phyloP scores from a whole-genome alignment of 1,284 basidiomycete genomes.

The Vanrija pseudolonga region DNA sequence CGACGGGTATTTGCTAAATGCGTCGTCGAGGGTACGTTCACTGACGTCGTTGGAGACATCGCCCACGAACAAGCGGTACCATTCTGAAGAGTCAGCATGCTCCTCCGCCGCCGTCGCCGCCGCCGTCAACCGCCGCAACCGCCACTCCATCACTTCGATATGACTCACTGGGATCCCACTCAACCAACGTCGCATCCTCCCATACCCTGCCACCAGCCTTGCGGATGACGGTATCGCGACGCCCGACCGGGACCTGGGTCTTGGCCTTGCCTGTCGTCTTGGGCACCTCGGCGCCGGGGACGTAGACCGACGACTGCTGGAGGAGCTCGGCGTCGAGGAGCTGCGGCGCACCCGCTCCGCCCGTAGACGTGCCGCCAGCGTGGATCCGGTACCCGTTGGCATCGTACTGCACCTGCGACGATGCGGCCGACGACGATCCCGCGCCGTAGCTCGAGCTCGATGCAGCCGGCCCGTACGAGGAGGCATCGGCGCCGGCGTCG shows the following conservation, averaged over 20 bases:
- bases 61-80: slow-evolving; percentile 97
- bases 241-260: slow-evolving; percentile 57
- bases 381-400: slow-evolving; percentile 18
- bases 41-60: slow-evolving; percentile 98
- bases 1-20: slow-evolving; percentile 86
- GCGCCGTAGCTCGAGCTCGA: slow-evolving; percentile 3
- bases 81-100: slow-evolving; percentile 58
- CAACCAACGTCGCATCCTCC: slow-evolving; percentile 95
- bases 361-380: slow-evolving; percentile 1
- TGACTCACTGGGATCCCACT: slow-evolving; percentile 91
- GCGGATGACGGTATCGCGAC: slow-evolving; percentile 81
- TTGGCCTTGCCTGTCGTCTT: slow-evolving; percentile 11
- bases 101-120: too few relatives aligned
- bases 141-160: background rate
- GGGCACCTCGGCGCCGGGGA: slow-evolving; percentile 13
- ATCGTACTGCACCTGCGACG: slow-evolving; percentile 6
- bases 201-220: slow-evolving; percentile 94
- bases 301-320: slow-evolving; percentile 30
- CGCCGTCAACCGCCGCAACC: too few relatives aligned
- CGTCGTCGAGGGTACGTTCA: slow-evolving; percentile 85
- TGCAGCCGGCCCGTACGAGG: background rate
- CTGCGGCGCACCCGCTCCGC: background rate
- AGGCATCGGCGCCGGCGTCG: slow-evolving; percentile 9
- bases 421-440: slow-evolving; percentile 1
- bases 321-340: slow-evolving; percentile 31